Evolutionary conservation across 164 flowering plant species (phyloP), one percentile per base, ranked within the genome.

Genomic region (Dillenia suffruticosa): DNA sequence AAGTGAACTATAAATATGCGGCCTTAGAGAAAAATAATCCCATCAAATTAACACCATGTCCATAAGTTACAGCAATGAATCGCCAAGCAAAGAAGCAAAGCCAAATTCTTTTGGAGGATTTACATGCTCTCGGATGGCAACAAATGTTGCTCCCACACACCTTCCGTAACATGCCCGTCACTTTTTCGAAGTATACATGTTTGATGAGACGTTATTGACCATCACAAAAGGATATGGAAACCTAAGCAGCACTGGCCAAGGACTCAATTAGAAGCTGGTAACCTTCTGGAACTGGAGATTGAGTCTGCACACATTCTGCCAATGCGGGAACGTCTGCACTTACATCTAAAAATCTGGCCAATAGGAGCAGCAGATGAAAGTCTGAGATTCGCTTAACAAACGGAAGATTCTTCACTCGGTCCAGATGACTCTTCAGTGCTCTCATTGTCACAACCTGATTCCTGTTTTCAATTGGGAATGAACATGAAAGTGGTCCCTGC

Each of bases 391-490:
- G 70, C 79, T 89, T 92, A 71, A 84, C 93, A 61, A 90, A 88
- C 8, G 92, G 82, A 56, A 88, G 83, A 63, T 55, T 73, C 72
- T 78, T 88, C 44, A 80, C 43, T 17, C 89, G 80, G 58, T 88
- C 90, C 48, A 92, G 79, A 67, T 88, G 94, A 70, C 44, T 81
- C 74, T 79, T 90, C 69, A 90, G 72, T 5, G 90, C 85, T 68
- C 68, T 79, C 84, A 79, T 73, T 22, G 82, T 76, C 59, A 80
- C 88, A 46, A 71, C 70, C 17, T 58, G 61, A 24, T 44, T 72
- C 72, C 98, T 83, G 75, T 88, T 93, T 76, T 90, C 97, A 15
- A 90, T 74, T 0, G 94, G 97, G 67, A 92, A 92, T 45, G 81
- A 69, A 15, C 92, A 60, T 62, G 89, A 81, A 54, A 93, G 89